Evolutionary conservation across 345 rosid genomes (phyloP).

Genomic region (Populus euphratica): DNA sequence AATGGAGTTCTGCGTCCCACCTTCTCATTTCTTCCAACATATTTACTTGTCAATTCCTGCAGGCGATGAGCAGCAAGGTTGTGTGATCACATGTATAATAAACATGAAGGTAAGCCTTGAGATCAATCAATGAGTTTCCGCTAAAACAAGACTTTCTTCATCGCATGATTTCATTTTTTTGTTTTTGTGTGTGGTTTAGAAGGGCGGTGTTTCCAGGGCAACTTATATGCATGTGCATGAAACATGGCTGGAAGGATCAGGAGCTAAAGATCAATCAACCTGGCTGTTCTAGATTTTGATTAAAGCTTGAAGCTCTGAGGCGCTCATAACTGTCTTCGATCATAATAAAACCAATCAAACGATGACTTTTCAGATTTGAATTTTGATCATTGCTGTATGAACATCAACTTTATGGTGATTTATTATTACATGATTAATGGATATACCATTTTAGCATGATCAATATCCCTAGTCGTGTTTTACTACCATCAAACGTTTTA

Average conservation of each 20-base stretch:
- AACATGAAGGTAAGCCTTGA: slow-evolving; percentile 45
- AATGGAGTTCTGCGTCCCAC: background rate
- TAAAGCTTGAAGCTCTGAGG: background rate
- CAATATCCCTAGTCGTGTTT: background rate
- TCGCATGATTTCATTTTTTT: background rate
- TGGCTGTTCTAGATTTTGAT: slow-evolving; percentile 35
- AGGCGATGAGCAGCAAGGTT: slow-evolving; percentile 62
- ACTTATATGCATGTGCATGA: slow-evolving; percentile 59
- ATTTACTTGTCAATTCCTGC: slow-evolving; percentile 6
- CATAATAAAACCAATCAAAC: background rate
- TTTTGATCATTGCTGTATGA: background rate
- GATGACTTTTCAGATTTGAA: background rate
- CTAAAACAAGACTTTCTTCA: background rate
- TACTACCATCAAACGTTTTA: background rate
- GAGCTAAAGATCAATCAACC: slow-evolving; percentile 38
- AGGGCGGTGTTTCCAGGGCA: slow-evolving; percentile 28
- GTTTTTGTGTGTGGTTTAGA: slow-evolving; percentile 40
- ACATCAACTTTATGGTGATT: background rate
- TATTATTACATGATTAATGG: background rate
- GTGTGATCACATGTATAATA: slow-evolving; percentile 49
- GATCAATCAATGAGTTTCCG: background rate
- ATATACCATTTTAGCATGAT: background rate
- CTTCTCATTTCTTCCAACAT: background rate
- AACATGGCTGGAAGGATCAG: slow-evolving; percentile 61
- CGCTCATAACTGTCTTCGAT: background rate